Evolutionary conservation across 805 yeast genomes (phyloP), one percentile per base, ranked within the genome.

Genomic region (Lipomyces japonicus): DNA sequence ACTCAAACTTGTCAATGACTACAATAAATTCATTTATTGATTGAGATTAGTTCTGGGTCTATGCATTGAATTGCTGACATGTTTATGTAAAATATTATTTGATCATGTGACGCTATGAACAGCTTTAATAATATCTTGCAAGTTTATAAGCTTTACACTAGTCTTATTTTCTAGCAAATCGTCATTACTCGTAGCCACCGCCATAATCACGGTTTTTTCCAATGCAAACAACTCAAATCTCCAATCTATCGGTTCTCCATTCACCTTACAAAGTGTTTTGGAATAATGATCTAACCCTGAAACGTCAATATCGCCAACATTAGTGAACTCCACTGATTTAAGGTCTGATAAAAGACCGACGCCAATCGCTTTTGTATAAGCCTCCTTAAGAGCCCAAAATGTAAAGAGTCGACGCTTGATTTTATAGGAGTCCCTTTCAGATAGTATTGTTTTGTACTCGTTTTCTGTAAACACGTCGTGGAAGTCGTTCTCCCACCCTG

Each of bases 341-440:
- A 73, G 53, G 43, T 69, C 66, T 26, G 67, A 65, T 46, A 70
- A 70, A 12, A 80, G 63, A 0, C 95, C 95, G 16, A 73, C 66
- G 0, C 95, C 95, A 2, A 75, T 59, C 34, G 74, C 76, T 60
- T 86, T 86, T 4, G 86, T 75, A 61, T 79, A 84, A 19, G 87
- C 79, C 63, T 86, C 95, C 62, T 86, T 86, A 46, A 86, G 64
- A 0, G 95, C 84, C 95, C 95, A 86, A 31, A 75, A 72, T 35
- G 78, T 79, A 34, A 52, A 55, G 28, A 61, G 48, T 22, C 47
- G n/a, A 14, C 45, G 32, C 21, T 23, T 18, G 3, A 34, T 44
- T 12, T 21, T 16, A 10, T n/a, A 21, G n/a, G 3, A 23, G 19
- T 44, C 47, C 16, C 21, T 16, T 12, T 37, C 18, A 12, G 12